Conservation (phyloP, 73 alveolate species). For the Paramecium primaurelia region DNA sequence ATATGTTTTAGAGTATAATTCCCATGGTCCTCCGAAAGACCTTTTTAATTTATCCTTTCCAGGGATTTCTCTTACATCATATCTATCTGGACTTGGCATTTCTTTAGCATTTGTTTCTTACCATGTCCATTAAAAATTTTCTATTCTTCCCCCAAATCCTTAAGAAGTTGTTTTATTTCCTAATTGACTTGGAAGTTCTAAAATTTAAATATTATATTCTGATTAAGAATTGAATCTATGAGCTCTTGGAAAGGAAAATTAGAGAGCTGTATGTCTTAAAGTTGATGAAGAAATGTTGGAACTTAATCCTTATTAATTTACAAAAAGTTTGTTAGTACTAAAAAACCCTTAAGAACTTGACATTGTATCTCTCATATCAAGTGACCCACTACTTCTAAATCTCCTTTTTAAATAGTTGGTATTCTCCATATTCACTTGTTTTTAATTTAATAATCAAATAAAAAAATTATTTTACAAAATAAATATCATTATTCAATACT, state of each 20-base stretch:
- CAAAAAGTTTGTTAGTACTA: background rate
- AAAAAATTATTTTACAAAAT: background rate
- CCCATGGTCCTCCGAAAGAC: constrained; percentile 23
- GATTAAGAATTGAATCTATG: background rate
- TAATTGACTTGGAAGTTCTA: background rate
- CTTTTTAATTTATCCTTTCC: constrained; percentile 21
- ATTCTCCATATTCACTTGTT: background rate
- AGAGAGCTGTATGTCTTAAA: constrained; percentile 22
- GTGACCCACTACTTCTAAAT: background rate
- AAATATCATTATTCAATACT: background rate
- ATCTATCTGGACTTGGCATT: constrained; percentile 48
- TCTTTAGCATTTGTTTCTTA: constrained; percentile 7
- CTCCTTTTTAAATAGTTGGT: background rate
- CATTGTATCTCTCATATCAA: constrained; percentile 4
- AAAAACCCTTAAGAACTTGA: constrained; percentile 44
- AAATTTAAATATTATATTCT: background rate
- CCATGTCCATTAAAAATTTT: constrained; percentile 14
- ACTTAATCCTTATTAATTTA: constrained; percentile 17
- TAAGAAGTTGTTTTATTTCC: background rate
- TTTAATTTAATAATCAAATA: background rate
- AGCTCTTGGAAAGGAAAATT: constrained; percentile 36
- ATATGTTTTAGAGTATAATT: background rate
- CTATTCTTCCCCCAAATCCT: constrained; percentile 41
- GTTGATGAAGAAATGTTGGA: constrained; percentile 39
- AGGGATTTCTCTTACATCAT: constrained; percentile 1